Percentiles rank a stretch among this genome's conserved stretches.
phyloP scores from a whole-genome alignment of 306 rosid species.

The Acacia melanoxylon region DNA sequence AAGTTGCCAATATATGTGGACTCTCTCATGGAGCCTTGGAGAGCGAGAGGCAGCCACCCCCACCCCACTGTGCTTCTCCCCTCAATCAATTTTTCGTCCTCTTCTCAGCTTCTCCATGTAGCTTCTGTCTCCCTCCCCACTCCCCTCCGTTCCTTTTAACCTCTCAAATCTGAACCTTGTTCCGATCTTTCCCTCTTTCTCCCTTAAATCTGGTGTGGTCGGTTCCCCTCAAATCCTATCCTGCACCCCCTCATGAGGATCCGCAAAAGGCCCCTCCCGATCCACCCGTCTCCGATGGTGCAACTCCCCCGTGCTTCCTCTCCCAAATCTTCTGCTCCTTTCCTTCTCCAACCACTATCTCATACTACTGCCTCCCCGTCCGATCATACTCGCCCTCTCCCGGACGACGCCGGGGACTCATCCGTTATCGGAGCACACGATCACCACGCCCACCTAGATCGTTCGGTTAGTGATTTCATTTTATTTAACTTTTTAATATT shows the following conservation, averaged over 20 bases:
- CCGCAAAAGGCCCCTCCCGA: conserved; percentile 59
- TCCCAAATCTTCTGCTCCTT: conserved; percentile 6
- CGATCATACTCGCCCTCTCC: conserved; percentile 27
- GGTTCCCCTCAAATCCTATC: background rate
- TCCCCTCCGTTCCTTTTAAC: conserved; percentile 1
- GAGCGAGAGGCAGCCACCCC: conserved; percentile 17
- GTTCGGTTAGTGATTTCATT: conserved; percentile 33
- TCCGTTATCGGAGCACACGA: conserved; percentile 16
- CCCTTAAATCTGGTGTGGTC: conserved; percentile 5
- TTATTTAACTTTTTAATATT: conserved; percentile 6
- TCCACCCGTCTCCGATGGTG: conserved; percentile 61
- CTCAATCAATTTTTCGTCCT: background rate
- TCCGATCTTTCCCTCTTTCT: conserved; percentile 21
- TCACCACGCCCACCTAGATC: conserved; percentile 9
- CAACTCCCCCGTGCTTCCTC: conserved; percentile 43
- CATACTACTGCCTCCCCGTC: background rate
- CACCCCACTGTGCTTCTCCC: background rate
- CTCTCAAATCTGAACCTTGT: conserved; percentile 30
- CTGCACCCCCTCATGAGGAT: conserved; percentile 67
- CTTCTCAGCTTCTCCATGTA: background rate
- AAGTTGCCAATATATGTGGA: background rate
- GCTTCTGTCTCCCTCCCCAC: background rate
- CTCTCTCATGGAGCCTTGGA: background rate
- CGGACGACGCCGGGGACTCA: conserved; percentile 29
- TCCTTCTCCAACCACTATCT: conserved; percentile 20